Evolutionary conservation across 225 moss, liverwort and hornwort genomes (phyloP).

Genomic region (Pleurozium schreberi): DNA sequence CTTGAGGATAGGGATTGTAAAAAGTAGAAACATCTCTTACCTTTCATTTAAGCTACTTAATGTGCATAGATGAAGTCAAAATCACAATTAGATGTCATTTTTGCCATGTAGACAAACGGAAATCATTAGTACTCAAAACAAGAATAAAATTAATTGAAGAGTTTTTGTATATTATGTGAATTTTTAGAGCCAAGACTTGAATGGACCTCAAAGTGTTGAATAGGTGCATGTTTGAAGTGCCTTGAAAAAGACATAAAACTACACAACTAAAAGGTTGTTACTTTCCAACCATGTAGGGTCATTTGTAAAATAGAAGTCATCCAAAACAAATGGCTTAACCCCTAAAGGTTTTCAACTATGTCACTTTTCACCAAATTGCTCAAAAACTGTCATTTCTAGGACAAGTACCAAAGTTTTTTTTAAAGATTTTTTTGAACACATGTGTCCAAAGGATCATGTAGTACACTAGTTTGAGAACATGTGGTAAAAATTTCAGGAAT

Average conservation of each 20-base stretch:
- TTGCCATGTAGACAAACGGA: rapidly evolving
- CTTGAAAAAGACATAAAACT: not conserved
- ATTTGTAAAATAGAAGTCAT: not conserved
- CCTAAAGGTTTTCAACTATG: no score
- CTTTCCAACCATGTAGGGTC: not conserved
- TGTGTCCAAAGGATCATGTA: no score
- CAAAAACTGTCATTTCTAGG: no score
- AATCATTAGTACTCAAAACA: not conserved
- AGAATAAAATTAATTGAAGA: not conserved
- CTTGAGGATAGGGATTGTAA: not conserved
- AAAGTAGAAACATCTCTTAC: not conserved
- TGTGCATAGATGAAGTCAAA: not conserved
- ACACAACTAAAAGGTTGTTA: not conserved
- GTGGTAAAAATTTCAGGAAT: no score
- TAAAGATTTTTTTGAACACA: no score
- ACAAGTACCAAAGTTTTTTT: no score
- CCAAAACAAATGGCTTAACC: no score
- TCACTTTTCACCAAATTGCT: no score
- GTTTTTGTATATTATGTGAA: not conserved
- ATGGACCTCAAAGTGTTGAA: not conserved
- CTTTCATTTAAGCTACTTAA: not conserved
- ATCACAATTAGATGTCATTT: not conserved
- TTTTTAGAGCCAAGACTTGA: not conserved
- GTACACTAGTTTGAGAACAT: no score
- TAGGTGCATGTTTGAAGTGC: not conserved